Percentiles rank a stretch among this genome's conserved stretches.
Conservation (phyloP, 208 protist genomes). For the Trypanosoma vivax region DNA sequence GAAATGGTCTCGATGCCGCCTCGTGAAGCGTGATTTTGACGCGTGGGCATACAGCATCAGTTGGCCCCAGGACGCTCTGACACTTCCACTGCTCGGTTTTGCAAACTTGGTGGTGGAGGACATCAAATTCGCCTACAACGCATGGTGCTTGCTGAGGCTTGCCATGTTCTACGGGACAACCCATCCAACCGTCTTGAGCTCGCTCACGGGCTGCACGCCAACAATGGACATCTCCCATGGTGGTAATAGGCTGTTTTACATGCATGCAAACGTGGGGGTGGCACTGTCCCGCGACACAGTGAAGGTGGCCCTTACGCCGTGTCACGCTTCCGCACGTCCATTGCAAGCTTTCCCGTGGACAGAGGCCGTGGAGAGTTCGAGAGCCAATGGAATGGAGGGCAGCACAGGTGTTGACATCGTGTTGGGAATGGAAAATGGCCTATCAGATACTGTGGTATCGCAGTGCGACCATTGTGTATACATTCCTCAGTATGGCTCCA, state of each 20-base stretch:
- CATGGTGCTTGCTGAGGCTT: slow-evolving; percentile 69
- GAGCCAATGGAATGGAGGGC: background rate
- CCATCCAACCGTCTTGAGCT: slow-evolving; percentile 62
- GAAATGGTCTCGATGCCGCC: background rate
- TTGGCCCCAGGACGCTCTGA: slow-evolving; percentile 35
- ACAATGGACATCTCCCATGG: slow-evolving; percentile 64
- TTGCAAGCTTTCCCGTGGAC: slow-evolving; percentile 46
- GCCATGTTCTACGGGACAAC: slow-evolving; percentile 62
- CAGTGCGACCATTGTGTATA: slow-evolving; percentile 53
- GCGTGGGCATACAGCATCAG: slow-evolving; percentile 68
- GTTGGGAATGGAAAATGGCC: slow-evolving; percentile 81
- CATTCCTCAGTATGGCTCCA: slow-evolving; percentile 83
- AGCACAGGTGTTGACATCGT: slow-evolving; percentile 47
- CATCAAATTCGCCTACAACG: slow-evolving; percentile 86
- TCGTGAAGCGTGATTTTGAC: slow-evolving; percentile 60
- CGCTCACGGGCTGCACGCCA: slow-evolving; percentile 39
- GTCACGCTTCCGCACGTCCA: slow-evolving; percentile 33
- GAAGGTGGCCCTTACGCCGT: slow-evolving; percentile 60
- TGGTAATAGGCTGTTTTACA: slow-evolving; percentile 70
- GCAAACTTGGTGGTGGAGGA: slow-evolving; percentile 63
- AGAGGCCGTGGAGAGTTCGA: background rate
- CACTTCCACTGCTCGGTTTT: slow-evolving; percentile 29
- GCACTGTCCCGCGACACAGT: slow-evolving; percentile 13
- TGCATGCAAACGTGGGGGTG: slow-evolving; percentile 34
- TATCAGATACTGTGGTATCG: slow-evolving; percentile 27